Percentiles rank a stretch among this genome's conserved stretches.
Evolutionary conservation across 805 yeast genomes (phyloP).

Genomic region (Saccharomycopsis babjevae): DNA sequence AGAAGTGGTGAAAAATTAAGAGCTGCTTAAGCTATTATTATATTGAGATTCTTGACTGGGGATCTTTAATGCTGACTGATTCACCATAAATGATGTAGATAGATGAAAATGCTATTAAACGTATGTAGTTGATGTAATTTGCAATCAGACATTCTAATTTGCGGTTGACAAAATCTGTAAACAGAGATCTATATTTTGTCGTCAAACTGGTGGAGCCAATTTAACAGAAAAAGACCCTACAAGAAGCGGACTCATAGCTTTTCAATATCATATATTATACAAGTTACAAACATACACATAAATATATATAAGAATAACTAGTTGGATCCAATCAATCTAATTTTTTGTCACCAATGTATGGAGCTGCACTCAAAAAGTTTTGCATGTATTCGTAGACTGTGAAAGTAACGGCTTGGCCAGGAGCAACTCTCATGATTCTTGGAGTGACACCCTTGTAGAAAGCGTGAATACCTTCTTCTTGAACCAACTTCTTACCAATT

Average conservation of each 20-base stretch:
- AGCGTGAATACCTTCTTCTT: conserved; percentile 83
- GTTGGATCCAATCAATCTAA: neutral
- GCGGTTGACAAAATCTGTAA: too few species aligned
- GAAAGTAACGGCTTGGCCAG: conserved; percentile 98
- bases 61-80: too few species aligned
- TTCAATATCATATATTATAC: neutral
- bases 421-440: conserved; percentile 98
- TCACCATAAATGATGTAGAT: too few species aligned
- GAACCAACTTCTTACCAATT: conserved; percentile 70
- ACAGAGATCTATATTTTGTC: too few species aligned
- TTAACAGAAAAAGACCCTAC: too few species aligned
- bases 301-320: neutral
- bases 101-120: too few species aligned
- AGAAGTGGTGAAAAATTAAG: too few species aligned
- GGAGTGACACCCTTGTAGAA: conserved; percentile 97
- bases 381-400: conserved; percentile 91
- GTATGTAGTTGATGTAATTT: too few species aligned
- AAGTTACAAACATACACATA: neutral
- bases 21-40: neutral
- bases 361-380: conserved; percentile 40
- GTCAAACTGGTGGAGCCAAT: too few species aligned
- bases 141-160: too few species aligned
- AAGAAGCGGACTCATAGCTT: neutral
- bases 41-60: too few species aligned
- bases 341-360: conserved; percentile 22